Base-by-base conservation (phyloP, 2,329 filamentous ascomycete species). In the Penicillium sp. region DNA sequence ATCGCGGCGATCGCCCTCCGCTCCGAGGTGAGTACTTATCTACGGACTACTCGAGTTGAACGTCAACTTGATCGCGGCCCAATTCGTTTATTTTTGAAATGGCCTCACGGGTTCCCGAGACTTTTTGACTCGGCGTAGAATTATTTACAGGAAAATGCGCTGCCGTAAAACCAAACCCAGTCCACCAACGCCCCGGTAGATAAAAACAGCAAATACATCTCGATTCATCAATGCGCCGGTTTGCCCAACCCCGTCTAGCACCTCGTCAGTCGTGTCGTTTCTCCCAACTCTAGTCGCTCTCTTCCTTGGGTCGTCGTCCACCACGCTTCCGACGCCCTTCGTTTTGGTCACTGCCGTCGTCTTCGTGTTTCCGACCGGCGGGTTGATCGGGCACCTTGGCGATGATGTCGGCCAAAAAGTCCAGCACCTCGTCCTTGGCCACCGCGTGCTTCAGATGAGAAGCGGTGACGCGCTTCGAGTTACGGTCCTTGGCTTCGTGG, bases 371-470 rank as follows among this genome's bases (percentile, higher is more conserved):
- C 35, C 64, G 59, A 38, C 63, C 58, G 14, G 73, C 61, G 5
- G 82, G 79, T 53, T 81, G 80, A 60, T 89, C 86, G 2, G 83
- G 88, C 0, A 96, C 87, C 68, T 92, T 92, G 63, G 85, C 81
- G 46, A 96, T 92, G 63, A 96, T 96, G 46, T 97, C 92, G 53
- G 84, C 81, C 55, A 99, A 75, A 64, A 97, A 99, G 74, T 99
- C 94, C 76, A 95, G 92, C 68, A 96, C 90, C 58, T 94, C 90
- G 67, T 95, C 90, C 24, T 85, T 87, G 69, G 88, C 84, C 36
- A 99, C 87, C 10, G 94, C 92, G 57, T 89, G 85, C 76, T 97
- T 97, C 60, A 99, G 81, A 81, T 97, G 95, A 50, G 86, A 81
- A 1, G 92, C 90, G 14, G 90, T 91, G 60, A 99, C 89, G 58